Base-by-base conservation (phyloP, 1,139 yeast genomes). In the Taphrina pruni region DNA sequence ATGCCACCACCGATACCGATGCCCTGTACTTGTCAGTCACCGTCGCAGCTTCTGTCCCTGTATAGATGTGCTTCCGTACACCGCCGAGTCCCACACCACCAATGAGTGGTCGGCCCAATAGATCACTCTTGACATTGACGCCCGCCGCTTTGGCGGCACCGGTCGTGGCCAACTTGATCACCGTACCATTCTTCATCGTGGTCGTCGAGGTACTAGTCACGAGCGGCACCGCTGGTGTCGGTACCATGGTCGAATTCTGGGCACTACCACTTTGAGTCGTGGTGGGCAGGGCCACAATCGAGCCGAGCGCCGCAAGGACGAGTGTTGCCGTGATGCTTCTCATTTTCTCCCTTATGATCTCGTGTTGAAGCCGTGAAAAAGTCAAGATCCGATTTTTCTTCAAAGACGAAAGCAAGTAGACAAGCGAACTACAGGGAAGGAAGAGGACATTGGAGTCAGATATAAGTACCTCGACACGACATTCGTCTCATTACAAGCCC, bases 21-120 rank as follows among this genome's bases (percentile, higher is more conserved):
- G 14, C 39, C 56, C 56, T 26, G 38, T 21, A 21, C 5, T 9
- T 5, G 11, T 51, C 56, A 26, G 36, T 21, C 56, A 32, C n/a
- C 51, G 51, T 26, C 32, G 32, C 32, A 26, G 32, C 32, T 26
- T 26, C 32, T 26, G 4, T 26, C 2, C 32, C 32, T 4, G 32
- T 26, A 26, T 2, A 26, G 32, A 26, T 26, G 32, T 26, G 32
- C 32, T 26, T 2, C 32, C 32, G 32, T 26, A 26, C 32, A 26
- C 32, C 32, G 21, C 41, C 43, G 20, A 26, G 39, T 8, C 60
- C 60, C 7, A 9, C 36, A 12, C 60, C 60, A 56, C 60, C 60
- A 56, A 56, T 56, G 14, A 56, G 17, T 26, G 62, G 62, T 58
- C 62, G 62, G 2, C 62, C 62, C 54, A 58, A 17, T 11, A 58